Base-by-base conservation (phyloP, 148 eudicot species). In the Nyssa sinensis region DNA sequence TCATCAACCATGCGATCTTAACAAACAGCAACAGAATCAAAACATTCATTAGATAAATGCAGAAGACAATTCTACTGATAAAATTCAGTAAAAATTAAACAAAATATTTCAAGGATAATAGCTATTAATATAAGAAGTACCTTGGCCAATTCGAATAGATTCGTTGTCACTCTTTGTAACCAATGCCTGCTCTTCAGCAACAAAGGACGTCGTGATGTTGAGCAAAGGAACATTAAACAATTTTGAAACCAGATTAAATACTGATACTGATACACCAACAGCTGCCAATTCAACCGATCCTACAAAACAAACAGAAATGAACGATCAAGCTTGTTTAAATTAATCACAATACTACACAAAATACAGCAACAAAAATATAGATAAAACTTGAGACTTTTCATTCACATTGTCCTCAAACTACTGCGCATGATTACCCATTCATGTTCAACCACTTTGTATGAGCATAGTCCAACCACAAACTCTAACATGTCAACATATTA, bases 241-340 rank as follows among this genome's bases (percentile, higher is more conserved):
- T 78, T 95, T 95, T 17, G 97, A 92, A 34, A 92, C 87, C 66
- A 95, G 84, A 81, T 95, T 95, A 79, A 92, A 92, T 62, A 92
- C 90, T 31, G 98, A 86, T 34, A 80, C 88, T 59, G 98, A 95
- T 74, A 95, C 89, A 64, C 98, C 98, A 71, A 92, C 96, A 39
- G 98, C 97, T 58, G 98, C 98, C 86, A 95, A 81, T 77, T 92
- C 98, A 80, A 82, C 83, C 13, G 97, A 86, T 17, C 98, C 98
- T 95, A 64, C 64, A 82, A 58, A 71, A 71, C 41, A 80, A 71
- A 55, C 33, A 62, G 64, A 37, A 4, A 62, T 17, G 31, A 28
- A 21, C 14, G 24, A 63, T 25, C 31, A 55, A 51, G n/a, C 24
- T 21, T 19, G 59, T 24, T 64, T 32, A 24, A 68, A 3, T 33